Evolutionary conservation across 306 rosid genomes (phyloP).

Genomic region (Lithocarpus polystachyus): DNA sequence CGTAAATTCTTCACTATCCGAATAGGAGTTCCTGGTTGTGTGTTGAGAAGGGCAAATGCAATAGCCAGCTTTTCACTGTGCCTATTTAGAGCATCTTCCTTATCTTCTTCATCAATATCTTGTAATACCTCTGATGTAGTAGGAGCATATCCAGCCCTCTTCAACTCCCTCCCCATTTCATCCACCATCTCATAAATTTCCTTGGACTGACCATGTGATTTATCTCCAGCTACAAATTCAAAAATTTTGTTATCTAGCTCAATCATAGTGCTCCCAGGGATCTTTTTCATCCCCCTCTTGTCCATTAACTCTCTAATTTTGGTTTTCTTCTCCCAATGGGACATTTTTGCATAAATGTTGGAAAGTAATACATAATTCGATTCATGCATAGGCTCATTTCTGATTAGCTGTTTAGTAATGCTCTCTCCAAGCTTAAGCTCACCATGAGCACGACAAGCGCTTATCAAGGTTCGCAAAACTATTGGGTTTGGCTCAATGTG

Average conservation of each 20-base stretch:
- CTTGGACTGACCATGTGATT: conserved; percentile 55
- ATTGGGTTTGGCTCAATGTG: conserved; percentile 71
- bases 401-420: conserved; percentile 56
- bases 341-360: conserved; percentile 76
- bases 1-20: conserved; percentile 89
- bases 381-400: conserved; percentile 62
- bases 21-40: conserved; percentile 66
- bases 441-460: conserved; percentile 70
- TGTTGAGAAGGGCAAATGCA: conserved; percentile 75
- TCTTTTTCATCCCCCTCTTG: conserved; percentile 69
- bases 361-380: conserved; percentile 82
- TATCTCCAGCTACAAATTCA: conserved; percentile 88
- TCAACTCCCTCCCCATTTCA: conserved; percentile 81
- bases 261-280: conserved; percentile 93
- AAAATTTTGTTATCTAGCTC: conserved; percentile 63
- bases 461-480: conserved; percentile 63
- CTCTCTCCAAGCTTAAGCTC: conserved; percentile 73
- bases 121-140: conserved; percentile 75
- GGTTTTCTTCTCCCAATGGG: conserved; percentile 76
- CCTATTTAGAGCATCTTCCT: conserved; percentile 66
- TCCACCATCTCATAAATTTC: conserved; percentile 84
- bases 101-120: conserved; percentile 88
- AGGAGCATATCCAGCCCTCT: conserved; percentile 75
- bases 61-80: conserved; percentile 95
- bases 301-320: conserved; percentile 80